These are phyloP conservation scores for Simplicillium sp. DNA, from an alignment of 2,329 filamentous ascomycete species.

Conservation along the genomic window DNA sequence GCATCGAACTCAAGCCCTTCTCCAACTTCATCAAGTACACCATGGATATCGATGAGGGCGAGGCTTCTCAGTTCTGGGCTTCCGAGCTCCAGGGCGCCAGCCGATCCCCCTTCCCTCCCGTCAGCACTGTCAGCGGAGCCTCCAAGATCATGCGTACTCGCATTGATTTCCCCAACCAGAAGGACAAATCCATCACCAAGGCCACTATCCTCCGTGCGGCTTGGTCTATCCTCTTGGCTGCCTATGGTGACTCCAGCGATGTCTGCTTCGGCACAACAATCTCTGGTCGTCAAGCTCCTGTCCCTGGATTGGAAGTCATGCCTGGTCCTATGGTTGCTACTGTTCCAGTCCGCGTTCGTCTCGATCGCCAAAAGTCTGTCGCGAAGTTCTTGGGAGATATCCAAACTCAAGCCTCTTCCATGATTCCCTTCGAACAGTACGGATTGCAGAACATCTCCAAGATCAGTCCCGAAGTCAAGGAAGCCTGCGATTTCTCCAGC, in stretches of 20 bases:
- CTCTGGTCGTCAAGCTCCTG: constrained; percentile 36
- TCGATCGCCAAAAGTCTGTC: constrained; percentile 28
- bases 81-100: constrained; percentile 25
- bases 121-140: constrained; percentile 36
- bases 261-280: constrained; percentile 46
- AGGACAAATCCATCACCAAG: constrained; percentile 23
- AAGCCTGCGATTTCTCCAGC: constrained; percentile 15
- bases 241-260: constrained; percentile 35
- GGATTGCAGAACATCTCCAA: constrained; percentile 20
- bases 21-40: constrained; percentile 32
- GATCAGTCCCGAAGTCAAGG: constrained; percentile 2
- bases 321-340: constrained; percentile 47
- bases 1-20: constrained; percentile 21
- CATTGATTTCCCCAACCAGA: constrained; percentile 12
- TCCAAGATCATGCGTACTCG: constrained; percentile 24
- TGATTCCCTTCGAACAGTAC: constrained; percentile 18
- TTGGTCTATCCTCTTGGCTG: constrained; percentile 40
- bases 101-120: constrained; percentile 27
- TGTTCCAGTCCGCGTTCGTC: constrained; percentile 35
- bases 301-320: constrained; percentile 34
- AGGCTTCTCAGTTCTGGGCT: constrained; percentile 23
- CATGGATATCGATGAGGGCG: constrained; percentile 15
- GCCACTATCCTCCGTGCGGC: constrained; percentile 42
- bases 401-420: constrained; percentile 13
- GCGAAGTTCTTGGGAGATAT: constrained; percentile 31